Percentiles rank a stretch among this genome's conserved stretches.
Conservation (phyloP, 805 yeast species). For the Lipomyces starkeyi region DNA sequence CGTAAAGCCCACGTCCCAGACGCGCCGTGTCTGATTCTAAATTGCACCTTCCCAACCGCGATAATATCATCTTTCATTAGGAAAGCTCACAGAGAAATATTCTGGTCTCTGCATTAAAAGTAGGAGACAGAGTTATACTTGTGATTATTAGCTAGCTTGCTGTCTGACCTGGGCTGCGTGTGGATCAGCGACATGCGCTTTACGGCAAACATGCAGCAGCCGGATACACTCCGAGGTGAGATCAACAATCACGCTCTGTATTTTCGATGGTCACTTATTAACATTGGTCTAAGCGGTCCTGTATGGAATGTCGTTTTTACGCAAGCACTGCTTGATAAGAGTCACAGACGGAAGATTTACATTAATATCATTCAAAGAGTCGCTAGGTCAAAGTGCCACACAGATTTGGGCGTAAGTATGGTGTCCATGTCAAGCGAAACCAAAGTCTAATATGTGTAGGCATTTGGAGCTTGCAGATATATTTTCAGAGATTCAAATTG, state of each 20-base stretch:
- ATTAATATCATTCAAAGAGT: conserved; percentile 59
- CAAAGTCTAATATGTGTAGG: neutral
- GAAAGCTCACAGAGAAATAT: neutral
- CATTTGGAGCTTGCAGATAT: conserved; percentile 23
- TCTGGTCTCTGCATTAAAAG: neutral
- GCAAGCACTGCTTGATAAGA: conserved; percentile 62
- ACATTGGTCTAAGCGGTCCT: neutral
- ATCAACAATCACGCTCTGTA: neutral
- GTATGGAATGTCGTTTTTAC: conserved; percentile 52
- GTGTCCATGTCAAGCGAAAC: neutral
- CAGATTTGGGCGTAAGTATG: conserved; percentile 60
- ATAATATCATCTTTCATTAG: too few relatives aligned
- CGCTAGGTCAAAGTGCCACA: conserved; percentile 55
- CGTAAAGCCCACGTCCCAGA: too few relatives aligned
- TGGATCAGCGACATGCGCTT: conserved; percentile 7
- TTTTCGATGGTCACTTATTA: neutral
- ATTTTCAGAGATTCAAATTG: conserved; percentile 15
- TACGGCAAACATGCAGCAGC: conserved; percentile 18
- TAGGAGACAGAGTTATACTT: neutral
- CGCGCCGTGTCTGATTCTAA: too few relatives aligned
- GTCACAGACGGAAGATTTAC: conserved; percentile 55
- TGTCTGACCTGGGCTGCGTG: neutral
- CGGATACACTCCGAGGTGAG: conserved; percentile 20
- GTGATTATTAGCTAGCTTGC: neutral
- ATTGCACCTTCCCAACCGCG: too few relatives aligned